Evolutionary conservation across 139 green algal species (phyloP).

Genomic region (Coelastrella sp.): DNA sequence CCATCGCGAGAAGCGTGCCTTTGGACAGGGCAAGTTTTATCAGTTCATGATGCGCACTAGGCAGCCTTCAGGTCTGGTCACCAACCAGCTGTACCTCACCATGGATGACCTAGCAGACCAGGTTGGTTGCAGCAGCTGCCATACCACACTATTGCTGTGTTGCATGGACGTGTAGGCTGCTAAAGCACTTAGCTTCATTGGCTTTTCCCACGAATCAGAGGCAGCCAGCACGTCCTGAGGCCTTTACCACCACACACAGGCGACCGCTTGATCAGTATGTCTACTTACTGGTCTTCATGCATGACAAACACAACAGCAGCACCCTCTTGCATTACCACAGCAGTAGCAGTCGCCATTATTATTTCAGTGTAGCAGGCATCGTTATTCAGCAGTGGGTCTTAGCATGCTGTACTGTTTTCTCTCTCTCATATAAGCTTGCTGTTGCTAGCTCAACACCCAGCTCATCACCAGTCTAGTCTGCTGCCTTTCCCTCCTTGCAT

Average conservation of each 20-base stretch:
- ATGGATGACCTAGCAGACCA: slow-evolving; percentile 99
- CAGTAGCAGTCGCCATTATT: too few relatives aligned
- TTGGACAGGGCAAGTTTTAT: slow-evolving; percentile 95
- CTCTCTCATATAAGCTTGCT: too few relatives aligned
- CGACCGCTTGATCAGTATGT: not conserved
- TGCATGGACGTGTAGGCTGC: not conserved
- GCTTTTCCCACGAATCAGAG: not conserved
- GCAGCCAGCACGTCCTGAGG: not conserved
- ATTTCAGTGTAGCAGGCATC: too few relatives aligned
- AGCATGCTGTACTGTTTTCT: too few relatives aligned
- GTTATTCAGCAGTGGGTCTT: too few relatives aligned
- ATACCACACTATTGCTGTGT: not conserved
- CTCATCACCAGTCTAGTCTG: not conserved
- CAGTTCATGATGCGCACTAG: slow-evolving; percentile 99
- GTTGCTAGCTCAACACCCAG: too few relatives aligned
- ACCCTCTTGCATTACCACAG: not conserved
- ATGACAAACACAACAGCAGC: not conserved
- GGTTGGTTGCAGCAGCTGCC: slow-evolving; percentile 56
- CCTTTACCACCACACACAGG: not conserved
- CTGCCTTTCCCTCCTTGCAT: not conserved
- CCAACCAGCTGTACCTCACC: slow-evolving; percentile 96
- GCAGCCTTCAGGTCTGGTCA: slow-evolving; percentile 90
- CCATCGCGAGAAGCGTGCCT: slow-evolving; percentile 94
- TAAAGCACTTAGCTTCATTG: not conserved
- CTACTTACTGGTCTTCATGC: not conserved